Percentiles rank a stretch among this genome's conserved stretches.
Conservation (phyloP, 2,329 filamentous ascomycete species). For the Alternaria gaisen region DNA sequence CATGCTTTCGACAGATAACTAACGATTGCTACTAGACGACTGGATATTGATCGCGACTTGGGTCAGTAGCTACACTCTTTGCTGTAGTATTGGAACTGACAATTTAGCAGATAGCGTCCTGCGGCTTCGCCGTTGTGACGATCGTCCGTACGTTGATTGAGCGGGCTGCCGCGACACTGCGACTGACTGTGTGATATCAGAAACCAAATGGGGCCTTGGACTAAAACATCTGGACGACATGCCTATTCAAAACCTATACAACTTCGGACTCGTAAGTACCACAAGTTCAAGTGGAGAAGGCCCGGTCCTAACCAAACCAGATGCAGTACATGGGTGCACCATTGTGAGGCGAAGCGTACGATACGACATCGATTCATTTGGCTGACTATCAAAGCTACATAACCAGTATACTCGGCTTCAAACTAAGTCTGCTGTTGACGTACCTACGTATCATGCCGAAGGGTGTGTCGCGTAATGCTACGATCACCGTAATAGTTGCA, state of each 20-base stretch:
- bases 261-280: conserved; percentile 21
- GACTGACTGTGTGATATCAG: conserved; percentile 6
- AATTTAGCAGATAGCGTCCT: conserved; percentile 14
- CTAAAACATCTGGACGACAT: conserved; percentile 18
- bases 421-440: conserved; percentile 22
- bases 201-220: conserved; percentile 28
- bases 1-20: not conserved
- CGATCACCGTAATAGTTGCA: conserved; percentile 18
- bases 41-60: conserved; percentile 20
- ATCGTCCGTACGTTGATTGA: conserved; percentile 18
- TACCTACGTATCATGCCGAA: conserved; percentile 29
- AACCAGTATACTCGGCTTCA: conserved; percentile 27
- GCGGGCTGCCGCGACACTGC: not conserved
- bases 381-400: conserved; percentile 21
- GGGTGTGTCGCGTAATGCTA: conserved; percentile 18
- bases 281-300: not conserved
- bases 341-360: conserved; percentile 14
- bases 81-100: not conserved
- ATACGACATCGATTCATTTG: not conserved
- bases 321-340: conserved; percentile 29
- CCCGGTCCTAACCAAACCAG: conserved; percentile 13
- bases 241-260: conserved; percentile 22
- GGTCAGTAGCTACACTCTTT: conserved; percentile 8
- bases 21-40: conserved; percentile 17
- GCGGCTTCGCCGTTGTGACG: conserved; percentile 23